These are phyloP conservation scores for Orbilia blumenaviensis DNA, from an alignment of 2,329 filamentous ascomycete species.

Conservation along the genomic window DNA sequence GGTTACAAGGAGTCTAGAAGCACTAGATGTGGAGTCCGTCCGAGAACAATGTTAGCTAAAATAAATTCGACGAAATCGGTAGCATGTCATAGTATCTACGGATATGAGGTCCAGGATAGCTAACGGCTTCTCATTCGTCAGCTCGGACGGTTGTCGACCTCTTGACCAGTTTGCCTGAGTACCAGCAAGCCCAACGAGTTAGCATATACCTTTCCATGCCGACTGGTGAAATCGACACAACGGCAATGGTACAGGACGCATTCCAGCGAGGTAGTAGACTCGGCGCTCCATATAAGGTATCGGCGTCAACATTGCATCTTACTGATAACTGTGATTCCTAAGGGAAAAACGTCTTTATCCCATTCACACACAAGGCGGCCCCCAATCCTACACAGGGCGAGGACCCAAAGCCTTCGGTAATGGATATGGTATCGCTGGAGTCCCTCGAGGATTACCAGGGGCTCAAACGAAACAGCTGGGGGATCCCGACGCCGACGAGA, in stretches of 20 bases:
- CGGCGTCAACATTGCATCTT: neutral
- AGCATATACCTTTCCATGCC: slow-evolving; percentile 96
- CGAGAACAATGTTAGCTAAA: slow-evolving; percentile 49
- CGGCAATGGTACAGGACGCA: slow-evolving; percentile 81
- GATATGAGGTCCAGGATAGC: neutral
- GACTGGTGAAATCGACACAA: slow-evolving; percentile 82
- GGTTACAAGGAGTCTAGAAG: slow-evolving; percentile 16
- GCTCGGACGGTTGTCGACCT: slow-evolving; percentile 19
- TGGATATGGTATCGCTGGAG: slow-evolving; percentile 91
- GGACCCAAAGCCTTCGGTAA: slow-evolving; percentile 64
- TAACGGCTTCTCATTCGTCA: neutral
- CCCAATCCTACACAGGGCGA: neutral
- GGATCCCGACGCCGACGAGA: slow-evolving; percentile 83
- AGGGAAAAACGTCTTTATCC: slow-evolving; percentile 89
- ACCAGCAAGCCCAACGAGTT: slow-evolving; percentile 76
- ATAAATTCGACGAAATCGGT: no score
- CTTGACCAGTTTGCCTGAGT: slow-evolving; percentile 62
- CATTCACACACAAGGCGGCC: slow-evolving; percentile 74
- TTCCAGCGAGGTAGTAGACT: slow-evolving; percentile 62
- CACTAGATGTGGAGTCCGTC: slow-evolving; percentile 14
- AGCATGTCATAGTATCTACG: neutral
- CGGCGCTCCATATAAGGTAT: neutral
- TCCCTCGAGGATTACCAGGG: slow-evolving; percentile 80
- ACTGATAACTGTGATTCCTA: neutral
- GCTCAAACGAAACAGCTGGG: slow-evolving; percentile 83